Conservation (phyloP, 306 rosid genomes). For the Oxytropis ochrocephala region DNA sequence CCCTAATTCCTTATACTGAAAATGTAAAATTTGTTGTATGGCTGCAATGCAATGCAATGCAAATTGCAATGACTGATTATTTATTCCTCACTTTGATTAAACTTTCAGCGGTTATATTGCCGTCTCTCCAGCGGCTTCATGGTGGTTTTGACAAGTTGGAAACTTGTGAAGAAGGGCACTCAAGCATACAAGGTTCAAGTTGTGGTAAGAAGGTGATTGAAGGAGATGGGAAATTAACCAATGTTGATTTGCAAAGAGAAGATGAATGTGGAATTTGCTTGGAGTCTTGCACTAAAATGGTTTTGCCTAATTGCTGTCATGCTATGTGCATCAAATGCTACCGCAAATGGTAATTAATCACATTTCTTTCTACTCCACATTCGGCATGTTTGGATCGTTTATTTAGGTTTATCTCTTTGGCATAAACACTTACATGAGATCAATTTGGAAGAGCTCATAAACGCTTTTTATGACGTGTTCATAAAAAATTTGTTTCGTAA, state of each 20-base stretch:
- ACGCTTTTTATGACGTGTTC: too few relatives aligned
- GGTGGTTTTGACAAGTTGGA: slow-evolving; percentile 56
- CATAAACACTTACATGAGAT: too few relatives aligned
- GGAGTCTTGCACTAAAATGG: slow-evolving; percentile 93
- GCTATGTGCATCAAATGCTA: slow-evolving; percentile 98
- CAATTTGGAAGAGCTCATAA: too few relatives aligned
- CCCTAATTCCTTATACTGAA: neutral
- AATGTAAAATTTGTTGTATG: neutral
- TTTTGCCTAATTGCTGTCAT: slow-evolving; percentile 90
- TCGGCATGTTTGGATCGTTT: too few relatives aligned
- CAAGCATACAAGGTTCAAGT: slow-evolving; percentile 32
- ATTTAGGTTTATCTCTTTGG: too few relatives aligned
- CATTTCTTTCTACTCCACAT: too few relatives aligned
- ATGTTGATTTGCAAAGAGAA: slow-evolving; percentile 71
- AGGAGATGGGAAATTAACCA: slow-evolving; percentile 39
- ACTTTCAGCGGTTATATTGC: slow-evolving; percentile 76
- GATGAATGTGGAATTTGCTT: slow-evolving; percentile 97
- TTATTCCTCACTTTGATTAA: slow-evolving; percentile 27
- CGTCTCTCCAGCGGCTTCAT: slow-evolving; percentile 85
- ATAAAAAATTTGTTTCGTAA: too few relatives aligned
- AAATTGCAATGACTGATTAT: neutral
- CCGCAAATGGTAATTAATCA: slow-evolving; percentile 67
- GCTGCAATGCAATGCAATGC: neutral
- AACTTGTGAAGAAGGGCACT: slow-evolving; percentile 35
- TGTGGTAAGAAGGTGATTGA: slow-evolving; percentile 39